Evolutionary conservation across 805 yeast species (phyloP).

Genomic region (Babjeviella inositovora): DNA sequence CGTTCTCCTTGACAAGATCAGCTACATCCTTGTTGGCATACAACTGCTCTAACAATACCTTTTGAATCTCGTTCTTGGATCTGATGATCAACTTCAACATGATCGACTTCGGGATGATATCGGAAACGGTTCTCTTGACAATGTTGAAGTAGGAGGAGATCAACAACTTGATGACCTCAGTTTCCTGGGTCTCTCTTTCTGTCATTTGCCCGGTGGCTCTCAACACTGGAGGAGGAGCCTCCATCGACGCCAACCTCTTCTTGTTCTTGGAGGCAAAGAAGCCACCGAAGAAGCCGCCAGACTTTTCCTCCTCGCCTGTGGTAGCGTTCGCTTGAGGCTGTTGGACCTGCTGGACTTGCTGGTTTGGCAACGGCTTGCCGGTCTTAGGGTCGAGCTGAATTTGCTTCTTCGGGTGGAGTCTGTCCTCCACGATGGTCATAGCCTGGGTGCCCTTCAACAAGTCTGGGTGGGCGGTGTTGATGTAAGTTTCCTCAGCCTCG

Average conservation of each 20-base stretch:
- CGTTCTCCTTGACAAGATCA: constrained; percentile 81
- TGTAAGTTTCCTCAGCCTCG: constrained; percentile 78
- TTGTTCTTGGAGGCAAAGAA: constrained; percentile 86
- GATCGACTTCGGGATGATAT: constrained; percentile 87
- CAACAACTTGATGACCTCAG: constrained; percentile 88
- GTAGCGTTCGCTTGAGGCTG: constrained; percentile 10
- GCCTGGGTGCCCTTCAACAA: constrained; percentile 90
- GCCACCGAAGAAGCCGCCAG: constrained; percentile 86
- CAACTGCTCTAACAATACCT: constrained; percentile 72
- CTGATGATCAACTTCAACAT: constrained; percentile 81
- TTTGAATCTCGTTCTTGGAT: constrained; percentile 81
- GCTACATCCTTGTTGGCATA: constrained; percentile 64
- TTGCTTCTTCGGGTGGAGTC: constrained; percentile 60
- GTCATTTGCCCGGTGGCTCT: constrained; percentile 88
- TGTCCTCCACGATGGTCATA: constrained; percentile 83
- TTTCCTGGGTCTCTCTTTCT: constrained; percentile 92
- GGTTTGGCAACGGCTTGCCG: constrained; percentile 58
- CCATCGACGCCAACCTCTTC: constrained; percentile 89
- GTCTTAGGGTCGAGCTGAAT: constrained; percentile 78
- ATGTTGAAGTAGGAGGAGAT: constrained; percentile 83
- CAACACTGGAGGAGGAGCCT: constrained; percentile 91
- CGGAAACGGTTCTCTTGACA: constrained; percentile 87
- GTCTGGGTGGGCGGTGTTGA: constrained; percentile 97
- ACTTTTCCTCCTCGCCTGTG: constrained; percentile 24
- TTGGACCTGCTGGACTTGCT: constrained; percentile 11